Evolutionary conservation across 1,284 basidiomycete species (phyloP).

Genomic region (Polyporus tsugae): DNA sequence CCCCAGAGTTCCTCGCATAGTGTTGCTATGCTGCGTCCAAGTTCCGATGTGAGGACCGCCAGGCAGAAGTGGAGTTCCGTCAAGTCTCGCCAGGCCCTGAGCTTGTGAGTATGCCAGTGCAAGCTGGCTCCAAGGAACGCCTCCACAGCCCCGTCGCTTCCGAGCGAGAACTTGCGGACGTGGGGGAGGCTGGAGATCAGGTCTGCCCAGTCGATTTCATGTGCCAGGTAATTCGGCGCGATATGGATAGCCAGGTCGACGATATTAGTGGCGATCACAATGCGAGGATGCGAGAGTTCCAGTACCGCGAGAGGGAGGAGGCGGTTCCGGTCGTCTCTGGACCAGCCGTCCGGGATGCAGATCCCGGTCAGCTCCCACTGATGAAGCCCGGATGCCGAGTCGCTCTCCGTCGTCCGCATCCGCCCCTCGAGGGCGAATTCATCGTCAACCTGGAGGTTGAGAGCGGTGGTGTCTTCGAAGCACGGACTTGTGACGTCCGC

Average conservation of each 20-base stretch:
- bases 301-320: background rate
- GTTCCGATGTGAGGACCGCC: background rate
- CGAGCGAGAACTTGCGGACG: background rate
- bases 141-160: background rate
- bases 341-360: background rate
- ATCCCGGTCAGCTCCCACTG: background rate
- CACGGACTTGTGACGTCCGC: background rate
- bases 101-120: background rate
- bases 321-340: background rate
- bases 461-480: background rate
- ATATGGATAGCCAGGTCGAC: background rate
- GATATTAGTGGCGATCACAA: background rate
- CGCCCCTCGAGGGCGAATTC: background rate
- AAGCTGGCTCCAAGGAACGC: background rate
- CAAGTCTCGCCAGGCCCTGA: background rate
- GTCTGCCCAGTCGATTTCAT: background rate
- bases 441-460: background rate
- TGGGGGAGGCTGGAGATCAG: background rate
- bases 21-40: background rate
- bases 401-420: background rate
- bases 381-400: background rate
- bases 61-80: slow-evolving; percentile 1
- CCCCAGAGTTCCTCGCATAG: background rate
- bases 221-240: background rate
- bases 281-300: background rate